Evolutionary conservation across 306 rosid species (phyloP).

Genomic region (Vigna angularis): DNA sequence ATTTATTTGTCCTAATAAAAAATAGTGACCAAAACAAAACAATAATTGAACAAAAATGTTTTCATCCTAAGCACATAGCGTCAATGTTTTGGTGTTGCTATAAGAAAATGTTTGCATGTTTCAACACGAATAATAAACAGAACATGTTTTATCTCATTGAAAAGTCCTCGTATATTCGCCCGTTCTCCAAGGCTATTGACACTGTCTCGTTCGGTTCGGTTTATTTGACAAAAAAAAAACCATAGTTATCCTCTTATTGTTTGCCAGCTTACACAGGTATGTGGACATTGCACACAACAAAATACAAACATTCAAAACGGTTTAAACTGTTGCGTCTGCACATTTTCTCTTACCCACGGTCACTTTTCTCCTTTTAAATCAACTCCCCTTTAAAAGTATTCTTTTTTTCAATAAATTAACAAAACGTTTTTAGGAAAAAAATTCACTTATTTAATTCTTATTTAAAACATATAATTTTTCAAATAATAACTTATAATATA

Average conservation of each 20-base stretch:
- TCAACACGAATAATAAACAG: not conserved
- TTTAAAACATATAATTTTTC: too few species aligned
- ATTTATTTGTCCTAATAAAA: constrained; percentile 25
- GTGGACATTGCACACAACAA: too few species aligned
- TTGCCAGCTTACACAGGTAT: not conserved
- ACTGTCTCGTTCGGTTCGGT: not conserved
- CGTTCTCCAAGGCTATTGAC: constrained; percentile 28
- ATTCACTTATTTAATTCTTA: too few species aligned
- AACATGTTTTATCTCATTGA: constrained; percentile 14
- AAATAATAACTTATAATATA: too few species aligned
- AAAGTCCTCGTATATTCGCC: constrained; percentile 36
- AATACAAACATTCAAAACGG: too few species aligned
- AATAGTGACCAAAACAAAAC: constrained; percentile 2
- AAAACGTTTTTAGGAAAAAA: too few species aligned
- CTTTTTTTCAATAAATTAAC: too few species aligned
- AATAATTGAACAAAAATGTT: not conserved
- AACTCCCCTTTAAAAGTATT: too few species aligned
- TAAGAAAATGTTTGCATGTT: constrained; percentile 10
- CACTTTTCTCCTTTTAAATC: too few species aligned
- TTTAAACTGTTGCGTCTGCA: too few species aligned
- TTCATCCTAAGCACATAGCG: constrained; percentile 21
- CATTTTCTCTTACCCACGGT: too few species aligned
- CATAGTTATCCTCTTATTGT: not conserved
- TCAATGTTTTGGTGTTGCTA: constrained; percentile 32
- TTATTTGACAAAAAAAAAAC: not conserved